Conservation (phyloP, 2,329 filamentous ascomycete genomes). For the Aureobasidium sp. region DNA sequence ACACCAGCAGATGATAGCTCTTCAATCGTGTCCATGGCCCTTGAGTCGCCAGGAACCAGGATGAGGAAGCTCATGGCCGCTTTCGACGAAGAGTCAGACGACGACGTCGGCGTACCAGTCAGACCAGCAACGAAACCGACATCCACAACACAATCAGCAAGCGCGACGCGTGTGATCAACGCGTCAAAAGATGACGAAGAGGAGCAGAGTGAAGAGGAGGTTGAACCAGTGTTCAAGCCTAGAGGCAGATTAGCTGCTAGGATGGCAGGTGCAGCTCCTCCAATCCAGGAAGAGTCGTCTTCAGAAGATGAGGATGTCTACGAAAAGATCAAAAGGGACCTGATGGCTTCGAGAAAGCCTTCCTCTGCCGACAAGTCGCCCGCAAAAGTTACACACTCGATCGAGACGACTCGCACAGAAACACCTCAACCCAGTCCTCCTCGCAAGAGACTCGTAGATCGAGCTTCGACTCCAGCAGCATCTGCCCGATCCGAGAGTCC, state of each 20-base stretch:
- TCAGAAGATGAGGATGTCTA: slow-evolving; percentile 31
- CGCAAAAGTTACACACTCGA: neutral
- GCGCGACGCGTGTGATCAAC: neutral
- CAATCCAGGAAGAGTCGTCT: slow-evolving; percentile 20
- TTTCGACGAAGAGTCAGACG: slow-evolving; percentile 36
- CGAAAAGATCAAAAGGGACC: slow-evolving; percentile 38
- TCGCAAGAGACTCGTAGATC: neutral
- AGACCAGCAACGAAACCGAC: slow-evolving; percentile 1
- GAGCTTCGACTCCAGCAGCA: slow-evolving; percentile 3
- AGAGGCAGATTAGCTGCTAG: slow-evolving; percentile 58
- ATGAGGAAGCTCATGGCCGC: slow-evolving; percentile 44
- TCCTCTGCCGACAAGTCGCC: slow-evolving; percentile 14
- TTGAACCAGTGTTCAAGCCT: slow-evolving; percentile 36
- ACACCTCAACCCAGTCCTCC: neutral
- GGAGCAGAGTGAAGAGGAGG: slow-evolving; percentile 34
- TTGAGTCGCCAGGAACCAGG: slow-evolving; percentile 38
- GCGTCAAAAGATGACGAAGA: slow-evolving; percentile 18
- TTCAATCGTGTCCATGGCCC: slow-evolving; percentile 21
- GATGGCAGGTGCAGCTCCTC: slow-evolving; percentile 43
- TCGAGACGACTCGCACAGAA: neutral
- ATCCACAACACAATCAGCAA: neutral
- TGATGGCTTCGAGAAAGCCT: slow-evolving; percentile 31
- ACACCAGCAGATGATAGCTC: slow-evolving; percentile 12
- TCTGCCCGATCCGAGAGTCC: slow-evolving; percentile 6
- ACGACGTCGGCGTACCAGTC: slow-evolving; percentile 21